These are phyloP conservation scores for Aspergillus fructus DNA, from an alignment of 2,329 filamentous ascomycete genomes.

Conservation along the genomic window DNA sequence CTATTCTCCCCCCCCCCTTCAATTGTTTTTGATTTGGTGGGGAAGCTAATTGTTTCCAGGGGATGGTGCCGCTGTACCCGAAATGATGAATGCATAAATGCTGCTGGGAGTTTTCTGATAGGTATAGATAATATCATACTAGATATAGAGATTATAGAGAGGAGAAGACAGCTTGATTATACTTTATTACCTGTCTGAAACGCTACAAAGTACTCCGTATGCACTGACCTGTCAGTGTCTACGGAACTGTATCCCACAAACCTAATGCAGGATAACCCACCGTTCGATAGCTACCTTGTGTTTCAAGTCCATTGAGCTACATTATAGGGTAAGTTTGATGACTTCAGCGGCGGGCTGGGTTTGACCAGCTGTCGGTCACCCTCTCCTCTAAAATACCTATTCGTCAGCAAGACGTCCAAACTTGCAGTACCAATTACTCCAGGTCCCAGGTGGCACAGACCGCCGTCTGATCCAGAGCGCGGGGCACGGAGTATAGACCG, in stretches of 20 bases:
- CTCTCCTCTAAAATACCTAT: not conserved
- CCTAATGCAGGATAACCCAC: not conserved
- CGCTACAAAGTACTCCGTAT: not conserved
- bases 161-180: too few species aligned
- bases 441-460: not conserved
- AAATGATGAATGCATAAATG: not conserved
- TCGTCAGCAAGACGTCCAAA: not conserved
- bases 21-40: not conserved
- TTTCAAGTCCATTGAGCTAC: not conserved
- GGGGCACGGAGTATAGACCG: not conserved
- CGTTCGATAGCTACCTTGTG: not conserved
- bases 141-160: not conserved
- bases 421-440: not conserved
- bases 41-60: not conserved
- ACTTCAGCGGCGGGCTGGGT: not conserved
- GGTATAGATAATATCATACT: not conserved
- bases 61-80: conserved; percentile 1
- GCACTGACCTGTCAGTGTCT: not conserved
- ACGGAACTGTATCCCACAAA: not conserved
- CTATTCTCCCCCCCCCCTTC: not conserved
- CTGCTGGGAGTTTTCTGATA: not conserved
- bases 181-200: not conserved
- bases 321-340: not conserved
- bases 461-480: not conserved
- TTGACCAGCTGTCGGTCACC: not conserved